These are phyloP conservation scores for Nakaseomyces kungkrabaensis DNA, from an alignment of 1,139 yeast genomes.

Conservation along the genomic window DNA sequence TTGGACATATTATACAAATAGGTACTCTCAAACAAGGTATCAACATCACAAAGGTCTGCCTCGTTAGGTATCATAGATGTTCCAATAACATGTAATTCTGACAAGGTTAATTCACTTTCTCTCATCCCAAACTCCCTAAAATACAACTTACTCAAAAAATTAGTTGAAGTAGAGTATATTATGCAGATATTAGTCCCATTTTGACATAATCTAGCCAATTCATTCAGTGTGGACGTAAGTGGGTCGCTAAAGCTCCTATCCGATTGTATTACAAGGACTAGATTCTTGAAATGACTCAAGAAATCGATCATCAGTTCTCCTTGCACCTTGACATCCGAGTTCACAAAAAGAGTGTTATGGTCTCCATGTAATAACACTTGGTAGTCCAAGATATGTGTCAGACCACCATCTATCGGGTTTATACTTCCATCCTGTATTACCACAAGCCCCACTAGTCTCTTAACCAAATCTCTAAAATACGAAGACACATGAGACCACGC, in stretches of 20 bases:
- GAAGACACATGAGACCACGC: slow-evolving; percentile 13
- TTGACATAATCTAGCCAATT: slow-evolving; percentile 10
- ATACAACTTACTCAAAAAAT: slow-evolving; percentile 22
- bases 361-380: slow-evolving; percentile 6
- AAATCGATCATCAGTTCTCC: slow-evolving; percentile 3
- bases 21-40: slow-evolving; percentile 18
- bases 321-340: slow-evolving; percentile 7
- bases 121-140: slow-evolving; percentile 16
- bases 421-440: slow-evolving; percentile 10
- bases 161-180: slow-evolving; percentile 17
- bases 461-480: slow-evolving; percentile 9
- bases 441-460: slow-evolving; percentile 9
- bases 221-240: slow-evolving; percentile 8
- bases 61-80: slow-evolving; percentile 3
- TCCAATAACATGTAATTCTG: slow-evolving; percentile 23
- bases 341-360: slow-evolving; percentile 6
- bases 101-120: slow-evolving; percentile 8
- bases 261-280: slow-evolving; percentile 10
- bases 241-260: slow-evolving; percentile 13
- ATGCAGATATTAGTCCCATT: slow-evolving; percentile 15
- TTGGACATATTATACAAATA: slow-evolving; percentile 14
- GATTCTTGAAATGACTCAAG: slow-evolving; percentile 5
- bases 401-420: background rate
- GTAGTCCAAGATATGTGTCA: slow-evolving; percentile 5
- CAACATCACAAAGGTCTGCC: slow-evolving; percentile 17